Conservation (phyloP, 2,329 filamentous ascomycete species). For the Epichloe coenophiala region DNA sequence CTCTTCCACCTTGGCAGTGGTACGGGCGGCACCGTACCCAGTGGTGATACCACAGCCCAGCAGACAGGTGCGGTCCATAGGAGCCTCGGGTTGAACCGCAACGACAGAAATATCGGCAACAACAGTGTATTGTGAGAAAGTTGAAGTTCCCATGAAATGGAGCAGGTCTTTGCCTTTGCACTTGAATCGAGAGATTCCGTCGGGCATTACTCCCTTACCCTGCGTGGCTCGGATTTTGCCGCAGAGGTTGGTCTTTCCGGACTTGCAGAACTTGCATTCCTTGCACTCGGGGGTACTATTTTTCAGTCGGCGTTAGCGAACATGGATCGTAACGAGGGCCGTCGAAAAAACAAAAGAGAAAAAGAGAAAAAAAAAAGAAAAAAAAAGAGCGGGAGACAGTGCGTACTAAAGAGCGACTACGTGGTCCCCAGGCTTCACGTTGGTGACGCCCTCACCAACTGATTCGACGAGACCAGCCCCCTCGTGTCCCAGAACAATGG, state of each 20-base stretch:
- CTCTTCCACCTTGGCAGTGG: constrained; percentile 84
- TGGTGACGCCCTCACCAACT: constrained; percentile 86
- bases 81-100: constrained; percentile 75
- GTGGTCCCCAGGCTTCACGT: constrained; percentile 85
- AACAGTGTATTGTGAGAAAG: constrained; percentile 97
- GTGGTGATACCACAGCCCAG: constrained; percentile 98
- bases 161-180: constrained; percentile 90
- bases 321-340: background rate
- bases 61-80: constrained; percentile 91
- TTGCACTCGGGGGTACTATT: constrained; percentile 83
- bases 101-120: constrained; percentile 98
- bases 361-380: too few species aligned
- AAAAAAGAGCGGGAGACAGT: background rate
- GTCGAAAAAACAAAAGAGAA: too few species aligned
- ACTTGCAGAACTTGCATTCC: constrained; percentile 99
- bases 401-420: constrained; percentile 77
- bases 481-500: constrained; percentile 79
- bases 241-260: constrained; percentile 97
- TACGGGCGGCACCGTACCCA: constrained; percentile 87
- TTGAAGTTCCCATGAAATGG: constrained; percentile 98
- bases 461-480: constrained; percentile 88
- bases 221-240: constrained; percentile 97
- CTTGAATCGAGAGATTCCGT: constrained; percentile 88
- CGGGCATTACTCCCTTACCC: constrained; percentile 91
- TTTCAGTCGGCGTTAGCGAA: background rate